Percentiles rank a stretch among this genome's conserved stretches.
phyloP scores from a whole-genome alignment of 495 filamentous ascomycete species.

The Pyrenula massariospora region DNA sequence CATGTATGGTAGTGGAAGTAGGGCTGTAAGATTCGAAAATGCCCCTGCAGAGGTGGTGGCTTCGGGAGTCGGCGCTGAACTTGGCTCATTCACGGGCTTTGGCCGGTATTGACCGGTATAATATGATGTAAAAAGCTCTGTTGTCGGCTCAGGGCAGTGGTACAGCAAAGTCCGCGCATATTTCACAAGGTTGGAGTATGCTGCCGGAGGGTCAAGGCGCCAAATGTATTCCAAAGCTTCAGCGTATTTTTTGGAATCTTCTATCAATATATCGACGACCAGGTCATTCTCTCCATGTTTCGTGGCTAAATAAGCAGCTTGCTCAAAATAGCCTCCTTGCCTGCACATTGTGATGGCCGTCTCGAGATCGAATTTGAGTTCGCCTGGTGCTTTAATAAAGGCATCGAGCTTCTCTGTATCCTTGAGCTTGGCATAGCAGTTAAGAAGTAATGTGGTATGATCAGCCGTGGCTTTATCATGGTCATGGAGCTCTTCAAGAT shows the following conservation, averaged over 20 bases:
- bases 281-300: conserved; percentile 90
- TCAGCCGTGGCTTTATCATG: conserved; percentile 90
- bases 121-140: conserved; percentile 81
- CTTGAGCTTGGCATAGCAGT: conserved; percentile 96
- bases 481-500: conserved; percentile 91
- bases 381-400: conserved; percentile 91
- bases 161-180: conserved; percentile 84
- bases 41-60: conserved; percentile 51
- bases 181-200: conserved; percentile 86
- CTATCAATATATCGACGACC: conserved; percentile 89
- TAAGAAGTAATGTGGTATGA: conserved; percentile 86
- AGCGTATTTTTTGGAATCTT: conserved; percentile 79
- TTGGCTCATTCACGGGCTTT: conserved; percentile 47
- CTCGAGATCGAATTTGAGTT: conserved; percentile 92
- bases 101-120: conserved; percentile 78
- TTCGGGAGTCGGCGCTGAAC: conserved; percentile 38
- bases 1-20: conserved; percentile 83
- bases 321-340: conserved; percentile 94
- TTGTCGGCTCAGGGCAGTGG: conserved; percentile 68
- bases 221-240: conserved; percentile 88
- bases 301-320: conserved; percentile 88
- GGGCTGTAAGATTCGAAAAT: conserved; percentile 67
- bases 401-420: conserved; percentile 90
- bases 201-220: conserved; percentile 69
- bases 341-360: conserved; percentile 97